Evolutionary conservation across 148 eudicot species (phyloP).

Genomic region (Diospyros lotus): DNA sequence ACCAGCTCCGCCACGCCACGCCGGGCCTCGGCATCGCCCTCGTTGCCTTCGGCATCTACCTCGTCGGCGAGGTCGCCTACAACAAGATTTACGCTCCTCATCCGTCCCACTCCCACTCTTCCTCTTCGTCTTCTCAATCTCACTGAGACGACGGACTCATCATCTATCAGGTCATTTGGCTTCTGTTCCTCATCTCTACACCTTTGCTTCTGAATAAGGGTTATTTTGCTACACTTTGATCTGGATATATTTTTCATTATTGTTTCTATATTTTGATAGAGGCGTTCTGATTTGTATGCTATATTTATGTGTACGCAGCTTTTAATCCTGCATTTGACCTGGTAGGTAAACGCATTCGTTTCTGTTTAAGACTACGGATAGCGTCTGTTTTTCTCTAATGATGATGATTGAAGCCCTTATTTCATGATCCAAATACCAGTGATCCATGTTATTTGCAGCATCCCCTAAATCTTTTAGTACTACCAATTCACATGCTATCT

Average conservation of each 20-base stretch:
- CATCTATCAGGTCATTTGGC: not conserved
- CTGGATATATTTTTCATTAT: not conserved
- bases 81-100: conserved; percentile 14
- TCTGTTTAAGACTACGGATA: not conserved
- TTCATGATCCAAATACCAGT: too few species aligned
- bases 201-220: too few species aligned
- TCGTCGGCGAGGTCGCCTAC: conserved; percentile 18
- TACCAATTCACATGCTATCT: too few species aligned
- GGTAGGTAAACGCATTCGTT: not conserved
- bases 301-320: not conserved
- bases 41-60: conserved; percentile 56
- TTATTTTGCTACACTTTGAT: too few species aligned
- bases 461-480: too few species aligned
- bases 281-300: not conserved
- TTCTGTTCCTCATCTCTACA: too few species aligned
- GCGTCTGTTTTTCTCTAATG: too few species aligned
- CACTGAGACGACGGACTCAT: not conserved
- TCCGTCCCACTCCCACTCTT: not conserved
- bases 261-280: not conserved
- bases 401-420: too few species aligned
- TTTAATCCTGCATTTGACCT: not conserved
- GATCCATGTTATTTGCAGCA: too few species aligned
- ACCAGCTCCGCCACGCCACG: conserved; percentile 78
- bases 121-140: conserved; percentile 6
- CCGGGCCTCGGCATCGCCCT: conserved; percentile 87